Percentiles rank a stretch among this genome's conserved stretches.
Conservation (phyloP, 495 filamentous ascomycete genomes). For the Neurospora sp. region DNA sequence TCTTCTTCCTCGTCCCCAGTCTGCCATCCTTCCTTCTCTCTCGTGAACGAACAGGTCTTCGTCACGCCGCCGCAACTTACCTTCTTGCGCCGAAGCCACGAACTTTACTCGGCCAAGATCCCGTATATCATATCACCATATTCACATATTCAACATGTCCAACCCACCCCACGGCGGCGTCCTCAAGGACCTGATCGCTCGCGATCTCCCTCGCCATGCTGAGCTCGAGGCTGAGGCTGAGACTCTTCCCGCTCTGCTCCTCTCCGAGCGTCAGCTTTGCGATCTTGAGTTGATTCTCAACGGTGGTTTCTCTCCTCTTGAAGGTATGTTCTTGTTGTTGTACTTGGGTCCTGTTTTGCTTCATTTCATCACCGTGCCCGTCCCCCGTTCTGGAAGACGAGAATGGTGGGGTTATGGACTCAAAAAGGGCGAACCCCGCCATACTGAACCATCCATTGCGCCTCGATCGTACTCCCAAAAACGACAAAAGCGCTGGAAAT, state of each 20-base stretch:
- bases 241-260: constrained; percentile 69
- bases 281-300: constrained; percentile 94
- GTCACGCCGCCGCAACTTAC: neutral
- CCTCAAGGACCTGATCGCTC: constrained; percentile 91
- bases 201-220: constrained; percentile 69
- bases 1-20: neutral
- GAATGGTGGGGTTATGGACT: constrained; percentile 15
- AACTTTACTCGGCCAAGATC: neutral
- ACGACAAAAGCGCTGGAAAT: neutral
- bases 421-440: constrained; percentile 14
- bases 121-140: neutral
- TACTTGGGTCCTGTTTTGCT: neutral
- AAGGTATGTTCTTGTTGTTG: constrained; percentile 52
- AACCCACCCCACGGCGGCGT: constrained; percentile 90
- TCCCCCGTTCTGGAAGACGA: neutral
- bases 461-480: neutral
- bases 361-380: neutral
- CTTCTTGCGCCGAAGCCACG: neutral
- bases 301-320: constrained; percentile 93
- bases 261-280: constrained; percentile 90
- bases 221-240: constrained; percentile 78
- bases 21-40: neutral
- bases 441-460: constrained; percentile 2
- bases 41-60: neutral
- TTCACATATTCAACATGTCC: constrained; percentile 31